Conservation (phyloP, 148 eudicot genomes). For the Amaranthus palmeri region DNA sequence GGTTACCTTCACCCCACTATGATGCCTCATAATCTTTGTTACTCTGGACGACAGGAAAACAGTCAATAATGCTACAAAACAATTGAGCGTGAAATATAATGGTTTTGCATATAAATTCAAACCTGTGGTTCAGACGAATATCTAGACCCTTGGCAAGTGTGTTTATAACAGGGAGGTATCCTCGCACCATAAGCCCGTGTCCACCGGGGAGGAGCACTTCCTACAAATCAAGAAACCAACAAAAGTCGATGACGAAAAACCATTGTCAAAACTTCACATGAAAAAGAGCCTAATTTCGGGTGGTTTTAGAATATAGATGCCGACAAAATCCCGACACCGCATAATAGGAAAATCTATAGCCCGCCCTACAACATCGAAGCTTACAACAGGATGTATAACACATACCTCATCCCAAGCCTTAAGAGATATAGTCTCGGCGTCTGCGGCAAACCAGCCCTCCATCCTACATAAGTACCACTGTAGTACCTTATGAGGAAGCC, state of each 20-base stretch:
- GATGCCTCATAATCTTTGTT: slow-evolving; percentile 54
- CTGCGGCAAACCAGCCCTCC: slow-evolving; percentile 99
- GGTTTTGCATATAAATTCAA: neutral
- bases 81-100: neutral
- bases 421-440: slow-evolving; percentile 92
- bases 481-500: slow-evolving; percentile 84
- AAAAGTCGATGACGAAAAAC: slow-evolving; percentile 7
- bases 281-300: neutral
- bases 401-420: slow-evolving; percentile 89
- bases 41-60: slow-evolving; percentile 44
- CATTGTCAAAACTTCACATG: neutral
- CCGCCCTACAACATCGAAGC: neutral
- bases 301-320: neutral
- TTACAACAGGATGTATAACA: neutral
- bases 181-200: slow-evolving; percentile 98
- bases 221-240: slow-evolving; percentile 32
- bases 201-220: slow-evolving; percentile 98
- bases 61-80: slow-evolving; percentile 1
- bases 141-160: slow-evolving; percentile 94
- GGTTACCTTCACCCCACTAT: slow-evolving; percentile 74
- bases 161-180: slow-evolving; percentile 87
- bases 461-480: slow-evolving; percentile 99
- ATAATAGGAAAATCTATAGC: slow-evolving; percentile 1
- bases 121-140: slow-evolving; percentile 75
- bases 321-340: neutral